phyloP scores from a whole-genome alignment of 2,329 filamentous ascomycete species.

The Waltergamsia citrina region DNA sequence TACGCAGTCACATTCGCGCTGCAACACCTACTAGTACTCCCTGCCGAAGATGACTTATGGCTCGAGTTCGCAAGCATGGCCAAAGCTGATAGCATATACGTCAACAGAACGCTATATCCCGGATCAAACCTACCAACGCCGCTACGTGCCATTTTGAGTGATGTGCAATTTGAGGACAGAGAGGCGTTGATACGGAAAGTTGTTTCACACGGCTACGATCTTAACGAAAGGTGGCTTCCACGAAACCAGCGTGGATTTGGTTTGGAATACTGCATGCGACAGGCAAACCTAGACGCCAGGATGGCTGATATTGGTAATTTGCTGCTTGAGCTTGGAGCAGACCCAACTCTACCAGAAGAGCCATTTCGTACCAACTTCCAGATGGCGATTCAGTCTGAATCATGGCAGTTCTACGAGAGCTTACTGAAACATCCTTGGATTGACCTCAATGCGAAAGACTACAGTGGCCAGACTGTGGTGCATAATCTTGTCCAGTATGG shows the following conservation, averaged over 20 bases:
- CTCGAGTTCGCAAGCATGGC: background rate
- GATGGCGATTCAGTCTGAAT: background rate
- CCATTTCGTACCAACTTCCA: background rate
- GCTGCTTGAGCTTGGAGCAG: background rate
- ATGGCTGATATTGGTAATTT: no score
- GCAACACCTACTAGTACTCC: background rate
- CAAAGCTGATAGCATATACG: no score
- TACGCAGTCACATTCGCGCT: background rate
- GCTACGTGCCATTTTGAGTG: no score
- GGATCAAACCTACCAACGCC: background rate
- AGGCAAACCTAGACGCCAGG: background rate
- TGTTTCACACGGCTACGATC: background rate
- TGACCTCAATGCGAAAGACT: background rate
- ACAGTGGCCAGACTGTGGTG: background rate
- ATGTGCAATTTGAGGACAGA: no score
- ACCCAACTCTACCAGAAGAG: background rate
- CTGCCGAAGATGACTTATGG: background rate
- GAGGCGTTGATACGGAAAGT: background rate
- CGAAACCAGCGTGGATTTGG: no score
- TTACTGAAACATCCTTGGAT: background rate
- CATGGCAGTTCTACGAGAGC: background rate
- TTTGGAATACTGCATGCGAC: no score
- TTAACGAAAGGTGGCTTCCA: background rate
- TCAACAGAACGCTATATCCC: background rate
- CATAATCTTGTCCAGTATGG: background rate